Evolutionary conservation across 1,284 basidiomycete genomes (phyloP), one percentile per base, ranked within the genome.

Genomic region (Pascua guehoae): DNA sequence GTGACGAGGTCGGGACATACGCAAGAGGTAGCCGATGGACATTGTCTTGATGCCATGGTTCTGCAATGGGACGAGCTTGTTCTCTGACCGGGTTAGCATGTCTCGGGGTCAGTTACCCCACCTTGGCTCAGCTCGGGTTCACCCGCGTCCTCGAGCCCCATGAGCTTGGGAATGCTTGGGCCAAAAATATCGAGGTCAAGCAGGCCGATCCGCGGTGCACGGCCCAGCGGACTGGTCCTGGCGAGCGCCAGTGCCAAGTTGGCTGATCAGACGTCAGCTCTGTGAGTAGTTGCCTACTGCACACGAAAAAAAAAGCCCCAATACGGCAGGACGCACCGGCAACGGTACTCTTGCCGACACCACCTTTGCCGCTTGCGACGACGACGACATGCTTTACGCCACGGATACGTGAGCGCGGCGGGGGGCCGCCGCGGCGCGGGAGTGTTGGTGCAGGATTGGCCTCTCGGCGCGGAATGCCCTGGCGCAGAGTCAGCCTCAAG

Each of bases 101-200:
- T 12, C 5, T 37, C 56, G 53, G 48, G 51, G 40, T 14, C 32
- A 9, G 11, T 5, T n/a, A 74, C 84, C n/a, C 39, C 64, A 90
- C 90, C 77, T 32, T 80, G 65, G 10, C 89, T 94, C 45, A 97
- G 77, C 46, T 84, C 81, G 0, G 94, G 92, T 70, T 95, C 91
- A 4, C 87, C 86, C 7, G 83, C 81, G 38, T 85, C 80, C 70
- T 90, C 88, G 32, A 98, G 81, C 0, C 91, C 93, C 88, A 98
- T 92, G 16, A 98, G 81, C 49, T 89, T 96, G 0, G 96, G 95
- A n/a, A 96, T 80, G 2, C 91, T 94, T 2, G 95, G 95, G 0
- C 95, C 95, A 68, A 97, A 98, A 52, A 98, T 87, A 76, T 98
- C 95, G 8, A 98, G 82, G 76, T 98, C 95, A 0, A 98, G 81